These are phyloP conservation scores for Ottelia alismoides DNA, from an alignment of 106 monocot genomes.

Conservation along the genomic window DNA sequence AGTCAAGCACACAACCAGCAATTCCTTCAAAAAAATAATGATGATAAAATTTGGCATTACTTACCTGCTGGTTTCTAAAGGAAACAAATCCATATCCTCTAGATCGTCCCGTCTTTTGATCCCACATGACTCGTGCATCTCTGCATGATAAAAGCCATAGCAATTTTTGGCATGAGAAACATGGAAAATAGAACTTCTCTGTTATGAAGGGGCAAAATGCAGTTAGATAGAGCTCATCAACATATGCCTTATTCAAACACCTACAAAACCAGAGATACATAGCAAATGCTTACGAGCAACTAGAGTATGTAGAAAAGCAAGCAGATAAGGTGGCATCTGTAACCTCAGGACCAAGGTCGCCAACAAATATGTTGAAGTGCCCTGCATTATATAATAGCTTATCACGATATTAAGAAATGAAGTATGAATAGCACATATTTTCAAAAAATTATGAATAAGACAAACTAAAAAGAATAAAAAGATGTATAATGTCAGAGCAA, in stretches of 20 bases:
- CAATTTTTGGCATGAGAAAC: too few relatives aligned
- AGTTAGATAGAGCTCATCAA: too few relatives aligned
- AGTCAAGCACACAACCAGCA: too few relatives aligned
- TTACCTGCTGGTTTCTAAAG: slow-evolving; percentile 78
- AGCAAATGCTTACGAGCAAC: slow-evolving; percentile 57
- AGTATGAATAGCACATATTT: too few relatives aligned
- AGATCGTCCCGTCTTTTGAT: slow-evolving; percentile 81
- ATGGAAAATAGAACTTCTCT: too few relatives aligned
- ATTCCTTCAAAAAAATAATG: too few relatives aligned
- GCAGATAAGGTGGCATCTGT: slow-evolving; percentile 62
- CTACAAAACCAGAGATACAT: too few relatives aligned
- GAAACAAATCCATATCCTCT: slow-evolving; percentile 89
- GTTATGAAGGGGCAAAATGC: too few relatives aligned
- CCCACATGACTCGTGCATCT: slow-evolving; percentile 90
- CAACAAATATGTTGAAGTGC: slow-evolving; percentile 80
- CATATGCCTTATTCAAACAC: too few relatives aligned
- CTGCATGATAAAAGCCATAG: slow-evolving; percentile 21
- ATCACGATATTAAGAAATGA: not conserved
- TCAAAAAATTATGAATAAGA: too few relatives aligned
- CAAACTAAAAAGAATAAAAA: not conserved
- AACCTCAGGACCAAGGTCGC: slow-evolving; percentile 82
- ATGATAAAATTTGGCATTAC: too few relatives aligned
- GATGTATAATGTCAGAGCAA: not conserved
- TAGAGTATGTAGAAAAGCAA: slow-evolving; percentile 55
- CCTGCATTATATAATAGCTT: slow-evolving; percentile 18